These are phyloP conservation scores for Glonium stellatum DNA, from an alignment of 495 filamentous ascomycete species.

Conservation along the genomic window DNA sequence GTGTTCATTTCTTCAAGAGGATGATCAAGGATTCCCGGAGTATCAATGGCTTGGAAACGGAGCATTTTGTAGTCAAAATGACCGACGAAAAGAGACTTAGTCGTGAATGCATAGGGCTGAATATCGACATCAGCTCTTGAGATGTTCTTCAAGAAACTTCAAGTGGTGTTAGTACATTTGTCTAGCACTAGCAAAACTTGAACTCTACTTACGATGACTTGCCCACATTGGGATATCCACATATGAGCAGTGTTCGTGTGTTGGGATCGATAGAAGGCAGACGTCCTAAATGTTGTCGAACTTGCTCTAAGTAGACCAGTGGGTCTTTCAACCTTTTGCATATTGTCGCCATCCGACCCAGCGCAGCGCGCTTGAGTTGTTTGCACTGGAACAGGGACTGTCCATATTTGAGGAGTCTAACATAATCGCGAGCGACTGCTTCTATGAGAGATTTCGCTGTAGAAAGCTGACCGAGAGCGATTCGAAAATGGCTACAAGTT, in stretches of 20 bases:
- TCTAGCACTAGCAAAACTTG: no score
- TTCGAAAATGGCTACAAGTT: slow-evolving; percentile 65
- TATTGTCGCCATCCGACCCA: slow-evolving; percentile 95
- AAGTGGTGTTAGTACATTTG: no score
- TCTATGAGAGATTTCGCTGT: slow-evolving; percentile 96
- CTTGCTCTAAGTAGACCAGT: slow-evolving; percentile 91
- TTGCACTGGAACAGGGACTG: slow-evolving; percentile 95
- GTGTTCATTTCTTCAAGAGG: slow-evolving; percentile 99
- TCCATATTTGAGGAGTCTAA: slow-evolving; percentile 89
- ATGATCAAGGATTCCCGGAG: slow-evolving; percentile 91
- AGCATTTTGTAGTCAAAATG: slow-evolving; percentile 99
- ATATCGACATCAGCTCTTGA: slow-evolving; percentile 95
- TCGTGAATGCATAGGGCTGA: slow-evolving; percentile 98
- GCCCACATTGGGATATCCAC: slow-evolving; percentile 95
- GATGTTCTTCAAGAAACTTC: slow-evolving; percentile 71
- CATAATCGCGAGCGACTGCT: slow-evolving; percentile 88
- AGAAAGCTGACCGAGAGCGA: slow-evolving; percentile 89
- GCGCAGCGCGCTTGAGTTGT: slow-evolving; percentile 79
- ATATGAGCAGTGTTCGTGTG: slow-evolving; percentile 88
- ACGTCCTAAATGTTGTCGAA: slow-evolving; percentile 94
- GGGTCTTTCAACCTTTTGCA: slow-evolving; percentile 89
- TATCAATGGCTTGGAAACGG: slow-evolving; percentile 84
- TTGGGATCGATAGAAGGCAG: slow-evolving; percentile 97
- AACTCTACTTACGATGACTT: slow-evolving; percentile 58
- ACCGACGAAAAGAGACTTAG: slow-evolving; percentile 93